Percentiles rank a stretch among this genome's conserved stretches.
These are phyloP conservation scores for Chlorencoelia australis DNA, from an alignment of 2,329 filamentous ascomycete genomes.

Conservation along the genomic window DNA sequence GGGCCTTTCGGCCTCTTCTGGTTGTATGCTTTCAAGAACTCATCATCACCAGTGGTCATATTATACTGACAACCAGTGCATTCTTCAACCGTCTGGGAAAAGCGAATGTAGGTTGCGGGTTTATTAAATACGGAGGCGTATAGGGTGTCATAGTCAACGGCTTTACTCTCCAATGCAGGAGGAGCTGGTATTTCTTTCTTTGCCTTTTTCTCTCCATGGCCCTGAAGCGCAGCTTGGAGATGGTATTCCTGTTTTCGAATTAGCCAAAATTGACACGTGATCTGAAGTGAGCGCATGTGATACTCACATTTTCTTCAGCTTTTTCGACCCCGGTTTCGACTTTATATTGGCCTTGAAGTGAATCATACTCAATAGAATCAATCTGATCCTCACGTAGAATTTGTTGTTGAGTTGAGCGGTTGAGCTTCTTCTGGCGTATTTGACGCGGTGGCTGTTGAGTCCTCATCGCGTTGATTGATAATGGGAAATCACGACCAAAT, in stretches of 20 bases:
- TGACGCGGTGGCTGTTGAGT: conserved; percentile 27
- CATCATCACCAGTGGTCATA: conserved; percentile 85
- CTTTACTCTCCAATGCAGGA: conserved; percentile 49
- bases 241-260: conserved; percentile 26
- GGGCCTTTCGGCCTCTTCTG: conserved; percentile 53
- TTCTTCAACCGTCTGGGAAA: conserved; percentile 96
- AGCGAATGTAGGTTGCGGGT: conserved; percentile 89
- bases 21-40: conserved; percentile 77
- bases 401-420: conserved; percentile 19
- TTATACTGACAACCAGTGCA: conserved; percentile 86
- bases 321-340: conserved; percentile 97
- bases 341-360: conserved; percentile 64
- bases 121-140: conserved; percentile 73
- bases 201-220: conserved; percentile 20
- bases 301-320: conserved; percentile 89
- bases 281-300: conserved; percentile 13
- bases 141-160: conserved; percentile 77
- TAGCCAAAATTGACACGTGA: conserved; percentile 15
- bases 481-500: conserved; percentile 7
- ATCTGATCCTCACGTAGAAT: conserved; percentile 84
- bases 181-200: conserved; percentile 48
- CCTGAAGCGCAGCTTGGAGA: conserved; percentile 27
- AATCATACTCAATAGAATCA: conserved; percentile 69
- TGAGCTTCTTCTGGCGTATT: conserved; percentile 49
- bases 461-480: conserved; percentile 13